Percentiles rank a stretch among this genome's conserved stretches.
Evolutionary conservation across 1,284 basidiomycete genomes (phyloP).

Genomic region (Microbotryum silenes-acaulis): DNA sequence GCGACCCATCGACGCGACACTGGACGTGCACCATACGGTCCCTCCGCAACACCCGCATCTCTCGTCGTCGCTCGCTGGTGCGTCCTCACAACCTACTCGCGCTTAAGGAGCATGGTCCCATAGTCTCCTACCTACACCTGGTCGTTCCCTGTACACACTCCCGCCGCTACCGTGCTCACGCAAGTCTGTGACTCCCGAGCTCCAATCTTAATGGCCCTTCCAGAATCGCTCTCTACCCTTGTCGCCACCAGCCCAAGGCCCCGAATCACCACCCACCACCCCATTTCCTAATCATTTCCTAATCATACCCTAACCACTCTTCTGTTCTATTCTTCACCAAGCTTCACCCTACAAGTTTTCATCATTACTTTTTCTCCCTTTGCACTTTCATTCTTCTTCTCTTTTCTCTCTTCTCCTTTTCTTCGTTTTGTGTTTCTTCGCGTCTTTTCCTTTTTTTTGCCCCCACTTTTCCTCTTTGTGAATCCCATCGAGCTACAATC

Average conservation of each 20-base stretch:
- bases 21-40: slow-evolving; percentile 25
- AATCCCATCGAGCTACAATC: too few relatives aligned
- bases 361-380: not conserved
- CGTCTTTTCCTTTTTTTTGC: not conserved
- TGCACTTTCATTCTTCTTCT: not conserved
- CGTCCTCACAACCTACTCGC: not conserved
- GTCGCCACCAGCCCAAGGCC: not conserved
- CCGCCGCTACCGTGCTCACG: not conserved
- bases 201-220: not conserved
- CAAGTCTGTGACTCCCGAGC: not conserved
- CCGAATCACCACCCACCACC: not conserved
- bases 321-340: not conserved
- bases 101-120: not conserved
- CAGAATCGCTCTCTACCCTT: not conserved
- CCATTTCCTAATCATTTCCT: not conserved
- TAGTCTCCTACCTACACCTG: not conserved
- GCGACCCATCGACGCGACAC: slow-evolving; percentile 25
- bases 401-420: not conserved
- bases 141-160: not conserved
- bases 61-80: slow-evolving; percentile 4
- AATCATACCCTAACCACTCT: not conserved
- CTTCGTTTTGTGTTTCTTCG: not conserved
- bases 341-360: not conserved
- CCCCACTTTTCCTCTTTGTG: too few relatives aligned
- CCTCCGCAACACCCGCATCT: slow-evolving; percentile 24